Evolutionary conservation across 225 moss, liverwort and hornwort species (phyloP), one percentile per base, ranked within the genome.

Genomic region (Asterella californica): DNA sequence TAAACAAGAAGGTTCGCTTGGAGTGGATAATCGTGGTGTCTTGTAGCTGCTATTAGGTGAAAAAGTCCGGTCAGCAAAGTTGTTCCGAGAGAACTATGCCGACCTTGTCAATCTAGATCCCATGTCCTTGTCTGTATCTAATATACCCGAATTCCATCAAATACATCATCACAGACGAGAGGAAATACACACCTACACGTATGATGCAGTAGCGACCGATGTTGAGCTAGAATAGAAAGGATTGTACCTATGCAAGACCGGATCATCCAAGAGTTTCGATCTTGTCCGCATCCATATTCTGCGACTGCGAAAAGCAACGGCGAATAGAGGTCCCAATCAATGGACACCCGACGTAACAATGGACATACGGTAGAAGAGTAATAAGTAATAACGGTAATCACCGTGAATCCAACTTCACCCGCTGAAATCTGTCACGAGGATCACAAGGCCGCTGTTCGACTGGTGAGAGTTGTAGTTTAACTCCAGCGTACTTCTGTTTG

Each of bases 211-310:
- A n/a, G n/a, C n/a, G n/a, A n/a, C 25, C 32, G 32, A 33, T 33
- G 36, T 14, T 36, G 71, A 77, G 45, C 42, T 22, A 46, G 14
- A 8, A 30, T 37, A n/a, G 47, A 1, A 49, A 60, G 65, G 37
- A 33, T 8, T 33, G 78, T 90, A 91, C 90, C 90, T 82, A 38
- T 92, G 92, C 34, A 91, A 76, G 38, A 70, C 80, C 63, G 83
- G 83, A 63, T 92, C 94, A 52, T 84, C 92, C 25, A 86, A 68
- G 25, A 91, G 67, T 80, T 82, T 86, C 27, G 66, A 74, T 71
- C 87, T 90, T 34, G 88, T 55, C 77, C 85, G 86, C 65, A 91
- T 81, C 91, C 94, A 92, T 0, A 91, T 11, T 37, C 59, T 74
- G 63, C 85, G 86, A 55, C 92, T 94, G 91, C 78, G 69, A 45